Evolutionary conservation across 1,284 basidiomycete species (phyloP), one percentile per base, ranked within the genome.

Genomic region (Cutaneotrichosporon daszewskae): DNA sequence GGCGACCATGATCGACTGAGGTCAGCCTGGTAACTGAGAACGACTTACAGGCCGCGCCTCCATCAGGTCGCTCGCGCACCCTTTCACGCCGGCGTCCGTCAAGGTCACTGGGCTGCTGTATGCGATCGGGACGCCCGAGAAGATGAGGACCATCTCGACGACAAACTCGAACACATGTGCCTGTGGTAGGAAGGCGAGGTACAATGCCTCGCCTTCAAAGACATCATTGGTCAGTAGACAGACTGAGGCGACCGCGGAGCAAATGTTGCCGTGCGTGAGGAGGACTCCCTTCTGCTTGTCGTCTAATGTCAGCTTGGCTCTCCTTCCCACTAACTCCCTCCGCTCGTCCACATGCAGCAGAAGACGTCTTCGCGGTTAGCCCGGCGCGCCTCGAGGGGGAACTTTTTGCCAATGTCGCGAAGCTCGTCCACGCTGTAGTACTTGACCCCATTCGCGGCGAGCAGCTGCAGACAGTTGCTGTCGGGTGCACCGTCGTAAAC

Each of bases 301-400:
- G 34, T 36, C n/a, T n/a, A n/a, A n/a, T n/a, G n/a, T n/a, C n/a
- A n/a, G n/a, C n/a, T n/a, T n/a, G n/a, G n/a, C n/a, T n/a, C n/a
- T n/a, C n/a, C n/a, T n/a, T n/a, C n/a, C n/a, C n/a, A n/a, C n/a
- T n/a, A n/a, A 0, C 43, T 37, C 11, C 43, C 85, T 16, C 91
- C 91, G 46, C 81, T 84, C 20, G 90, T 95, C 75, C 95, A 95
- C 91, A 95, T 95, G 72, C 95, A 91, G 63, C 87, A 87, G 17
- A 85, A 85, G 7, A 83, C 68, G 45, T 83, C 84, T 0, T 83
- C 78, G 11, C 75, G 67, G 40, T 73, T 77, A 1, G 86, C 85
- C 14, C 45, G 51, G 17, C 82, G 76, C 13, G 72, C 64, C 44
- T 78, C 79, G 1, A 63, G 57, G 0, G 80, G 68, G 44, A 82